Evolutionary conservation across 805 yeast species (phyloP).

Genomic region (Yarrowia divulgata): DNA sequence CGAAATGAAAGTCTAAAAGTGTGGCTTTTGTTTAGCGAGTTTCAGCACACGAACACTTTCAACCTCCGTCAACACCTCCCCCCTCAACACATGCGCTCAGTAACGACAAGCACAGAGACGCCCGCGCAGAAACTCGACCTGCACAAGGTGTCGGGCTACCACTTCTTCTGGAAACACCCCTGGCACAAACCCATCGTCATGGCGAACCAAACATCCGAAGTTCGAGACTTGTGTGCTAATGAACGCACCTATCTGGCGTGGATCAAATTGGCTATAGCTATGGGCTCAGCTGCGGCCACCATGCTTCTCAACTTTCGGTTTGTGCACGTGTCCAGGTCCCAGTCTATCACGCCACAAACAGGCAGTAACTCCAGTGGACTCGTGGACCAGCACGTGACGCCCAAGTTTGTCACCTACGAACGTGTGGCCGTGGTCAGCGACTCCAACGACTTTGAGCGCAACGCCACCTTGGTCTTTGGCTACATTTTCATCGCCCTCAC

Average conservation of each 20-base stretch:
- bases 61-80: no score
- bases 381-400: constrained; percentile 16
- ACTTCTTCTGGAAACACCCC: constrained; percentile 23
- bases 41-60: not conserved
- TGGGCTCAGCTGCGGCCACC: constrained; percentile 20
- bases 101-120: constrained; percentile 13
- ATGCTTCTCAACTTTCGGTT: constrained; percentile 30
- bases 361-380: constrained; percentile 7
- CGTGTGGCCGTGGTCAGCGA: not conserved
- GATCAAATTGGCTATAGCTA: constrained; percentile 19
- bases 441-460: constrained; percentile 21
- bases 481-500: constrained; percentile 28
- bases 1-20: not conserved
- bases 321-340: constrained; percentile 6
- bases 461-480: constrained; percentile 25
- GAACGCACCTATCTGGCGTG: constrained; percentile 36
- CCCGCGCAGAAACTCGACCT: constrained; percentile 17
- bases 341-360: not conserved
- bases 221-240: constrained; percentile 35
- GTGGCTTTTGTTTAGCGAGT: not conserved
- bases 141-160: constrained; percentile 7
- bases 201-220: constrained; percentile 38
- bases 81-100: constrained; percentile 4
- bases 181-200: constrained; percentile 33
- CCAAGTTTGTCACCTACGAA: constrained; percentile 3